A percentile compares a stretch with the other conserved stretches of the same genome.
phyloP scores from a whole-genome alignment of 2,329 filamentous ascomycete species.

The Coniochaeta sp. region DNA sequence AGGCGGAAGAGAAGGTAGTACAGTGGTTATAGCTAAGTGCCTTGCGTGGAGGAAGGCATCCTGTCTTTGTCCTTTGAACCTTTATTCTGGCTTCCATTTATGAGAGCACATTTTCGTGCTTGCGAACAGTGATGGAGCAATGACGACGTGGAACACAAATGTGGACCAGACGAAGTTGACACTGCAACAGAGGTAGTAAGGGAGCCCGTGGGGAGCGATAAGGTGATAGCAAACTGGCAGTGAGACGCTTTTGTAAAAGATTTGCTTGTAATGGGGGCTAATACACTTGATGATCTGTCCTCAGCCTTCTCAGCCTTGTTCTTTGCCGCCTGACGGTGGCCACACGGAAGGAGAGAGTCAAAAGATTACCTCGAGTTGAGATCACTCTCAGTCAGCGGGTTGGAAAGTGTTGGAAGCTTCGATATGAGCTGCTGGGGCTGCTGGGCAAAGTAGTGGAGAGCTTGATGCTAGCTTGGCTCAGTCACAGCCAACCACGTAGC shows the following conservation, averaged over 20 bases:
- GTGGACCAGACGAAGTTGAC: not conserved
- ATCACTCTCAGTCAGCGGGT: slow-evolving; percentile 9
- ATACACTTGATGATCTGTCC: not conserved
- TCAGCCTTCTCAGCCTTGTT: not conserved
- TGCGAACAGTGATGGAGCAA: not conserved
- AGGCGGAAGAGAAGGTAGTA: not conserved
- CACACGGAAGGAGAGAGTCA: not conserved
- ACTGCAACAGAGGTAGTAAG: not conserved
- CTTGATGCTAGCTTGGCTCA: slow-evolving; percentile 11
- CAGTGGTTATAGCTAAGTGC: not conserved
- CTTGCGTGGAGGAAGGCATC: not conserved
- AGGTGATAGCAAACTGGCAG: not conserved
- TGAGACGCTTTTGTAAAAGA: too few relatives aligned
- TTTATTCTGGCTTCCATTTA: not conserved
- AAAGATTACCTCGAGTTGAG: too few relatives aligned
- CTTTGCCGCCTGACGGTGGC: not conserved
- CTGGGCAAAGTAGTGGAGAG: slow-evolving; percentile 4
- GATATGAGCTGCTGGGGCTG: slow-evolving; percentile 2
- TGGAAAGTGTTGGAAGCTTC: slow-evolving; percentile 16
- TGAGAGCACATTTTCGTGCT: not conserved
- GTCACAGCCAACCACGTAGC: slow-evolving; percentile 13
- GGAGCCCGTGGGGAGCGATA: not conserved
- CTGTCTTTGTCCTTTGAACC: not conserved
- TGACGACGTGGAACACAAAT: not conserved
- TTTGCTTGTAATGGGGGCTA: too few relatives aligned